phyloP scores from a whole-genome alignment of 306 rosid genomes.

The Carpinus fangiana region DNA sequence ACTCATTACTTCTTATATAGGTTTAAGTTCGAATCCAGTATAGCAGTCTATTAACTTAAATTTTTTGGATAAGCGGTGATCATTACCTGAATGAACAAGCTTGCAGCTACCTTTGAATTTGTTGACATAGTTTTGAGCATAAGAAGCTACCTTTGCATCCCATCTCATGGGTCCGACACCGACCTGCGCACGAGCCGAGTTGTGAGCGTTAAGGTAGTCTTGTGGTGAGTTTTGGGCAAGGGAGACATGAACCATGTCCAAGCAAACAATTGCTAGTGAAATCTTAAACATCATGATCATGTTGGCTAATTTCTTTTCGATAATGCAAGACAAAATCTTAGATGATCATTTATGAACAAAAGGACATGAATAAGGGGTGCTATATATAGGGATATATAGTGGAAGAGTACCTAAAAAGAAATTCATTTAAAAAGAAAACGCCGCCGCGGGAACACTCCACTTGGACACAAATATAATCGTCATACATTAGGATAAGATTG shows the following conservation, averaged over 20 bases:
- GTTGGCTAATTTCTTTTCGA: no score
- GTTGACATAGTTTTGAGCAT: conserved; percentile 16
- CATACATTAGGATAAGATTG: neutral
- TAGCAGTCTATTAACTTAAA: no score
- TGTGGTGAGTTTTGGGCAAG: conserved; percentile 19
- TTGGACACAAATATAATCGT: neutral
- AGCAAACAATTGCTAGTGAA: neutral
- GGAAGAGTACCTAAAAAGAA: neutral
- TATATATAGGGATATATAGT: neutral
- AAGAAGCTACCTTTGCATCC: conserved; percentile 13
- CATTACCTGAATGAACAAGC: conserved; percentile 26
- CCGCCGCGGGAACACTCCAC: neutral
- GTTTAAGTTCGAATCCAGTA: no score
- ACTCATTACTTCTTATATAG: no score
- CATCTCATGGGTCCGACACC: conserved; percentile 10
- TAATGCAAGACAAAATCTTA: neutral
- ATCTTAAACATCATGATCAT: neutral
- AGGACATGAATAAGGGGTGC: neutral
- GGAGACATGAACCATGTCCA: neutral
- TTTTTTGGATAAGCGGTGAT: no score
- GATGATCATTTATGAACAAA: neutral
- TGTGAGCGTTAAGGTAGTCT: conserved; percentile 24
- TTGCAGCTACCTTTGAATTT: conserved; percentile 15
- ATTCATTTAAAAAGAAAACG: neutral
- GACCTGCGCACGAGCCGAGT: conserved; percentile 15